Percentiles rank a stretch among this genome's conserved stretches.
These are phyloP conservation scores for Alternaria sp. DNA, from an alignment of 2,329 filamentous ascomycete species.

Conservation along the genomic window DNA sequence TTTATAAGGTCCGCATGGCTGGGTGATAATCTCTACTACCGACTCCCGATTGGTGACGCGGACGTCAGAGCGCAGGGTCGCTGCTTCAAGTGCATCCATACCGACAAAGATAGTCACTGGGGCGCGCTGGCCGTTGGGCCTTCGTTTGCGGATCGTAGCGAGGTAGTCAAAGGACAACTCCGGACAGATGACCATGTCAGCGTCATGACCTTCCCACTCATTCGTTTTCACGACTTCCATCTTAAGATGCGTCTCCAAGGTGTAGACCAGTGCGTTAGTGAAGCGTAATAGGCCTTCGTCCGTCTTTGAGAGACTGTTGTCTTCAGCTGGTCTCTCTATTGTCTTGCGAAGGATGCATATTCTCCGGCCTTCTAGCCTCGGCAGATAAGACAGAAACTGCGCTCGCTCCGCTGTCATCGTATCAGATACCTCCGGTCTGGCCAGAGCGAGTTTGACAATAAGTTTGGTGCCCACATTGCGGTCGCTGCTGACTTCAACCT, in stretches of 20 bases:
- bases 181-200: conserved; percentile 42
- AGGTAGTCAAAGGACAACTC: conserved; percentile 44
- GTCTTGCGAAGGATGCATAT: conserved; percentile 35
- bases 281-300: conserved; percentile 29
- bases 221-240: conserved; percentile 36
- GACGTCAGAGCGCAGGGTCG: conserved; percentile 41
- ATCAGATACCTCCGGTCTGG: conserved; percentile 2
- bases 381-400: conserved; percentile 22
- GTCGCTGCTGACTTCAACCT: conserved; percentile 37
- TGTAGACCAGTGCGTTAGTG: conserved; percentile 24
- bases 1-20: conserved; percentile 46
- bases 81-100: conserved; percentile 41
- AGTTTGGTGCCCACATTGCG: conserved; percentile 27
- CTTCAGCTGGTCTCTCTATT: background rate
- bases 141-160: conserved; percentile 23
- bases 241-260: conserved; percentile 31
- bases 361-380: conserved; percentile 26
- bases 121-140: conserved; percentile 10
- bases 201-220: conserved; percentile 29
- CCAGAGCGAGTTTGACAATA: conserved; percentile 26
- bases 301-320: conserved; percentile 4
- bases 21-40: conserved; percentile 43
- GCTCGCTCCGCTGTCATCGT: conserved; percentile 3
- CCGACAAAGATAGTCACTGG: conserved; percentile 42
- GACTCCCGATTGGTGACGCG: conserved; percentile 36